Base-by-base conservation (phyloP, 495 filamentous ascomycete species). In the Aspergillus diversus region DNA sequence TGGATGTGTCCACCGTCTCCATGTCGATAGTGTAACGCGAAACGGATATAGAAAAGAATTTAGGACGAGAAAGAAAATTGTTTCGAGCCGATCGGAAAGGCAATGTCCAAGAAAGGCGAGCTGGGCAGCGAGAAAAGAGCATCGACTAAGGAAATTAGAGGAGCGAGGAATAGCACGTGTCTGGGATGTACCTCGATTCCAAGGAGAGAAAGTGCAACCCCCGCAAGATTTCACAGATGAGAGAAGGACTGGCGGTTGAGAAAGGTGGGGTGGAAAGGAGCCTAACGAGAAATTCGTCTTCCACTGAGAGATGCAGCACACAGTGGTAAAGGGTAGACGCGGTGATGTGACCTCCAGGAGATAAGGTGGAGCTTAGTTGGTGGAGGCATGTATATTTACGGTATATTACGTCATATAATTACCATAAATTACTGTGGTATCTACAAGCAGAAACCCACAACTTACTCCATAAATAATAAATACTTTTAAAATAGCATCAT, bases 1-100 rank as follows among this genome's bases (percentile, higher is more conserved):
- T 80, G 53, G 87, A 88, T 17, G 94, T 97, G 76, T 96, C 80
- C 64, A 97, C 90, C 43, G 85, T 89, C 73, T 86, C 91, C 92
- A 97, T 97, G 15, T 91, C 86, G 78, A 81, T 63, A 46, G 73
- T 65, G 64, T 71, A 76, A 33, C 70, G 76, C 39, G 70, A 69
- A 51, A 71, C 67, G 43, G 76, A 76, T 51, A 63, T 65, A 51
- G 76, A 77, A 59, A 81, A 80, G 61, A 75, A 66, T 63, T 74
- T 73, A 39, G 69, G 59, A 37, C 69, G 71, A 55, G 66, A 57
- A 49, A 73, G 53, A 34, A 72, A 69, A 61, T 67, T 53, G 15
- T 50, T 63, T 31, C 69, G 73, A 56, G 73, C 51, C 60, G 77
- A 75, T 68, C 72, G 72, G 59, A 78, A 67, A 27, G 72, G 48